Percentiles rank a stretch among this genome's conserved stretches.
Conservation (phyloP, 78 protist species). For the Dictyostelium capitatum region DNA sequence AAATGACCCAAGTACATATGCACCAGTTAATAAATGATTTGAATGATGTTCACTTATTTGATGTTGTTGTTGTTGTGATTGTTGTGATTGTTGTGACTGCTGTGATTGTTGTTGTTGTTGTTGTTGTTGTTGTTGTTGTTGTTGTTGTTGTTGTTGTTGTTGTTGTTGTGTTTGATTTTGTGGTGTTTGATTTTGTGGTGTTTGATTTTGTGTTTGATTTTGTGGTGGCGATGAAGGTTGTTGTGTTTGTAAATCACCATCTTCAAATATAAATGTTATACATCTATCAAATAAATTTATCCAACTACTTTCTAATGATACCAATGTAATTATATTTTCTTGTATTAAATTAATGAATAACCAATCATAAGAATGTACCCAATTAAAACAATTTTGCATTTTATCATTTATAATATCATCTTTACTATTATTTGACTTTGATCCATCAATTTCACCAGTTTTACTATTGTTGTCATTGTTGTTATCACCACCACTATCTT, state of each 20-base stretch:
- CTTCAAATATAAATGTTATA: slow-evolving; percentile 38
- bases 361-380: slow-evolving; percentile 58
- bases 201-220: neutral
- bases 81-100: neutral
- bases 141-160: neutral
- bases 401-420: neutral
- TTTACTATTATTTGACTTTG: too few relatives aligned
- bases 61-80: slow-evolving; percentile 13
- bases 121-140: neutral
- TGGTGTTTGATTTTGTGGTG: neutral
- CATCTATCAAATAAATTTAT: slow-evolving; percentile 70
- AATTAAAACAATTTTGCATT: slow-evolving; percentile 31
- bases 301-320: slow-evolving; percentile 51
- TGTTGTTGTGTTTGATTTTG: neutral
- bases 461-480: neutral
- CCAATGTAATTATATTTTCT: slow-evolving; percentile 4
- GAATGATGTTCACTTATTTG: neutral
- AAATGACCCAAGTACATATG: slow-evolving; percentile 9
- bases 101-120: neutral
- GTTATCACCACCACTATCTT: neutral
- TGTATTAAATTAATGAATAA: slow-evolving; percentile 32
- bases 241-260: neutral
- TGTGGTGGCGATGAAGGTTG: neutral
- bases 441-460: too few relatives aligned
- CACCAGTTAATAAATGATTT: neutral